phyloP scores from a whole-genome alignment of 495 filamentous ascomycete genomes.

The Daldinia concentrica region DNA sequence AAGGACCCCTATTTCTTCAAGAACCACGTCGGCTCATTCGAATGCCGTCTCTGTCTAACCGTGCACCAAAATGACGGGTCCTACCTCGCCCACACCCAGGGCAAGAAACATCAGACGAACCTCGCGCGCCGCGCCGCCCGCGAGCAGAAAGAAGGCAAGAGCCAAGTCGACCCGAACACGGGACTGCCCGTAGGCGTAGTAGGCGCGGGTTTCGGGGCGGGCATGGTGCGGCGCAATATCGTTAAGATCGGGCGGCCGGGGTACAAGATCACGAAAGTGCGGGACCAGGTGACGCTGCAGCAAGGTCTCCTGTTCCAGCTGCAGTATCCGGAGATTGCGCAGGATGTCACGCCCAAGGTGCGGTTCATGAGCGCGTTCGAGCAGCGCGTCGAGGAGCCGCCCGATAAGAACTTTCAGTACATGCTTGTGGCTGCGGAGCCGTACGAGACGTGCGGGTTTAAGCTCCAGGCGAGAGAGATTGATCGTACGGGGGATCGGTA shows the following conservation, averaged over 20 bases:
- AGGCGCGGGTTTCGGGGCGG: constrained; percentile 70
- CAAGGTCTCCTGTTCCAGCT: constrained; percentile 92
- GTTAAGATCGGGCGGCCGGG: constrained; percentile 97
- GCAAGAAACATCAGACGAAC: constrained; percentile 98
- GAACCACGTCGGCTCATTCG: constrained; percentile 98
- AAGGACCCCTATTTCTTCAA: constrained; percentile 99
- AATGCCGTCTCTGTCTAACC: constrained; percentile 96
- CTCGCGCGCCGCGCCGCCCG: constrained; percentile 94
- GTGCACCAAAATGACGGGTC: constrained; percentile 99
- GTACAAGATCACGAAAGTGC: constrained; percentile 96
- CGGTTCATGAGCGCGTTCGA: constrained; percentile 98
- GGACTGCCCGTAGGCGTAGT: constrained; percentile 79
- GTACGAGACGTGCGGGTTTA: constrained; percentile 97
- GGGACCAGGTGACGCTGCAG: constrained; percentile 90
- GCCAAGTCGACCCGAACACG: constrained; percentile 76
- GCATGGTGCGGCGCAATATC: constrained; percentile 78
- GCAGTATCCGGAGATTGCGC: constrained; percentile 90
- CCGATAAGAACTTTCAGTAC: constrained; percentile 94
- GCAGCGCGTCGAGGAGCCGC: constrained; percentile 94
- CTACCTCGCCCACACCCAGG: constrained; percentile 98
- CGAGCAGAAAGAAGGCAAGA: constrained; percentile 86
- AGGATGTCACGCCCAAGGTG: constrained; percentile 78
- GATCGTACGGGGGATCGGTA: constrained; percentile 87
- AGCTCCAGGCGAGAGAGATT: constrained; percentile 93
- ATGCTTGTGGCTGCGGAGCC: constrained; percentile 95